Conservation (phyloP, 768 basidiomycete genomes). For the Mycena kentingensis region DNA sequence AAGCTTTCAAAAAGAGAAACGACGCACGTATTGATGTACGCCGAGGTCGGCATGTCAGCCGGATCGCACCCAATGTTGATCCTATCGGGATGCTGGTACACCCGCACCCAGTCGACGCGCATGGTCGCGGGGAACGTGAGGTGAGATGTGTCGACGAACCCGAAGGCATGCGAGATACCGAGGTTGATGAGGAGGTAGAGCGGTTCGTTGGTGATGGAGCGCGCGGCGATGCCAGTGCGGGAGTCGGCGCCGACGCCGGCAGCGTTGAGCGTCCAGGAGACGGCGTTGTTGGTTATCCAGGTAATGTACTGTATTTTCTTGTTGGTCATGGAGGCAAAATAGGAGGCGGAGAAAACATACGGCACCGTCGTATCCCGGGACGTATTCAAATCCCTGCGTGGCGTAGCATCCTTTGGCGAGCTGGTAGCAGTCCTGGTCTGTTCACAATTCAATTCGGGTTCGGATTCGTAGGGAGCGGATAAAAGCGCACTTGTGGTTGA, state of each 20-base stretch:
- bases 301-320: constrained; percentile 55
- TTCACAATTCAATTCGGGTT: too few relatives aligned
- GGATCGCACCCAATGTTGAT: constrained; percentile 74
- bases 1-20: constrained; percentile 18
- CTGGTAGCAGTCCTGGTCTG: constrained; percentile 49
- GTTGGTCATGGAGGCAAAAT: constrained; percentile 19
- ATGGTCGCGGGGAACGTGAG: constrained; percentile 61
- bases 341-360: constrained; percentile 31
- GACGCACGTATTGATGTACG: constrained; percentile 76
- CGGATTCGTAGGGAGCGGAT: too few relatives aligned
- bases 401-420: constrained; percentile 43
- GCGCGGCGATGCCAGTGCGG: constrained; percentile 50
- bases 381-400: constrained; percentile 60
- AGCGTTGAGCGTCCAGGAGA: constrained; percentile 58
- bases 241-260: constrained; percentile 54
- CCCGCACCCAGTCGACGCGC: constrained; percentile 81
- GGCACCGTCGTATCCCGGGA: constrained; percentile 44
- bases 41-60: constrained; percentile 64
- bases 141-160: constrained; percentile 53
- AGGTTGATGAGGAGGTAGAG: constrained; percentile 78
- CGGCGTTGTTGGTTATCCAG: constrained; percentile 61
- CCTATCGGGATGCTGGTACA: constrained; percentile 58
- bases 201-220: constrained; percentile 69
- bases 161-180: constrained; percentile 72
- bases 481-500: constrained; percentile 29